Base-by-base conservation (phyloP, 306 rosid genomes). In the Prunus armeniaca region DNA sequence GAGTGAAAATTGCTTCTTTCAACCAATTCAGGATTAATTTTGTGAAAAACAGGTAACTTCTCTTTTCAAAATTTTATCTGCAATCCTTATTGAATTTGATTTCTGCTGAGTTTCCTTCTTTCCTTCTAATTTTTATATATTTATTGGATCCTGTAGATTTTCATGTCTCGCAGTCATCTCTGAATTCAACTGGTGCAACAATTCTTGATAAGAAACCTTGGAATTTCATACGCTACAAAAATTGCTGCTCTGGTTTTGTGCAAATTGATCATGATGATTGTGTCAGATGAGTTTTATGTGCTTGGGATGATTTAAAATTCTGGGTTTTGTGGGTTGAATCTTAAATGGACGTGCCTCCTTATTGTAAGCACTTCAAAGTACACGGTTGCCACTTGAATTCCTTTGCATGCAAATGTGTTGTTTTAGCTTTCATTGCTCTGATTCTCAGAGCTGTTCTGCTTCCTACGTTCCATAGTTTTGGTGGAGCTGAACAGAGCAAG, bases 401-500 rank as follows among this genome's bases (percentile, higher is more conserved):
- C 24, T 64, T 83, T 34, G 69, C 87, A 17, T 82, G 86, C 78
- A 90, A 86, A 84, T 95, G 96, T 55, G 62, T 92, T 71, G 76
- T 86, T 72, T 79, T 90, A 74, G 80, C 87, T 79, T 80, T 79
- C 58, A 38, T 86, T 78, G 72, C 76, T 77, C 77, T 95, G 86
- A 64, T 95, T 58, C 67, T 89, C 64, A 92, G 93, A 88, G 80
- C 83, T 52, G 51, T 86, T 57, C 77, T 91, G 45, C 61, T 85
- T 64, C 88, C 93, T n/a, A 49, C 90, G 13, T 65, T 80, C 76
- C 77, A 84, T 61, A 69, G 78, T 72, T 81, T 77, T 71, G 64
- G 77, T 61, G 75, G 82, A 73, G 76, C 78, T 75, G 90, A 83
- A 80, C 76, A 82, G 86, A 81, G 77, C 64, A 79, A 76, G 72